Conservation (phyloP, 208 protist genomes). For the Leishmania major region DNA sequence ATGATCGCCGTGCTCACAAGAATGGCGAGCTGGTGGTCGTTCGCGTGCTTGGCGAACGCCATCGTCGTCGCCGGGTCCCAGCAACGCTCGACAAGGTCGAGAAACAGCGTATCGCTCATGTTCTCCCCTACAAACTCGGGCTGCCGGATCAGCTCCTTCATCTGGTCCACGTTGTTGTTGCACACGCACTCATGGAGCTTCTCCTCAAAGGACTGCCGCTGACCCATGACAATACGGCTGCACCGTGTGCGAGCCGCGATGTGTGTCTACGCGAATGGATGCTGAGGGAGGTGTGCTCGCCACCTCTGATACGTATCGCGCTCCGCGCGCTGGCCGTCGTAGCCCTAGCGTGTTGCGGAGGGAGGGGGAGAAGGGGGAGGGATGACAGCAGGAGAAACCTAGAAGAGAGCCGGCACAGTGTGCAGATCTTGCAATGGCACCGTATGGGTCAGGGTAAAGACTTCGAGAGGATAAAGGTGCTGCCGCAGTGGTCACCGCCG, state of each 20-base stretch:
- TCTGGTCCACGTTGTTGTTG: slow-evolving; percentile 49
- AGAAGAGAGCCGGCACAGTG: background rate
- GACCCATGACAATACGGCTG: slow-evolving; percentile 44
- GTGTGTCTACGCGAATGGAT: background rate
- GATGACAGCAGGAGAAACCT: background rate
- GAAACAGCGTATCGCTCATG: slow-evolving; percentile 56
- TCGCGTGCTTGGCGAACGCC: slow-evolving; percentile 56
- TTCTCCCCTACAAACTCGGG: slow-evolving; percentile 44
- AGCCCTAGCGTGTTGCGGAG: background rate
- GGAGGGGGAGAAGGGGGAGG: background rate
- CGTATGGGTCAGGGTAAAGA: background rate
- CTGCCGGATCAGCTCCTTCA: slow-evolving; percentile 41
- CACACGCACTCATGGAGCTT: slow-evolving; percentile 62
- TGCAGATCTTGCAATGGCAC: background rate
- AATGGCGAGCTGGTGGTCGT: slow-evolving; percentile 72
- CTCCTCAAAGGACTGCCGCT: slow-evolving; percentile 47
- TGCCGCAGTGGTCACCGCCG: background rate
- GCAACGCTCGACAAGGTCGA: slow-evolving; percentile 57
- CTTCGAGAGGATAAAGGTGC: background rate
- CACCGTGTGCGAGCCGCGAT: background rate
- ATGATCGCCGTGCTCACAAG: slow-evolving; percentile 65
- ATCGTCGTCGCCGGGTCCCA: slow-evolving; percentile 55
- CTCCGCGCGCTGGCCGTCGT: background rate
- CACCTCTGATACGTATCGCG: background rate
- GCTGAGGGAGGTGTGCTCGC: background rate